Evolutionary conservation across 2,329 filamentous ascomycete species (phyloP), one percentile per base, ranked within the genome.

Genomic region (Diaporthe amygdali): DNA sequence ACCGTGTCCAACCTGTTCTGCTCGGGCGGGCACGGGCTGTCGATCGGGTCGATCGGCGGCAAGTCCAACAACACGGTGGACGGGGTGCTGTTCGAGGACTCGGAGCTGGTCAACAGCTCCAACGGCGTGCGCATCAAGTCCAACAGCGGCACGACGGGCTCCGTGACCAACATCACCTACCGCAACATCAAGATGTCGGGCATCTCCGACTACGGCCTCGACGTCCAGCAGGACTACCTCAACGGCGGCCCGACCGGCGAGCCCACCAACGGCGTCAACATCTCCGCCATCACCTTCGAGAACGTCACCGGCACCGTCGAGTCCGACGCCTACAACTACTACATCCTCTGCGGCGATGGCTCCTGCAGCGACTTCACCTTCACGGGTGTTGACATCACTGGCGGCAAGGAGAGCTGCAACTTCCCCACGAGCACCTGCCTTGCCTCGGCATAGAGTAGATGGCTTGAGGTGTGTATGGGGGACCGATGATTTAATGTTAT

Each of bases 121-220:
- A 90, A 89, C 76, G 88, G 86, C 51, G 84, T 82, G 71, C 79
- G 83, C 74, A 83, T 88, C 80, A 88, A 88, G 83, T 86, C 85
- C 5, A 81, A 86, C 70, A 82, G 76, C 41, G 83, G 79, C 63
- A 82, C 82, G 7, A 87, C 84, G 1, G 85, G 86, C 49, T 77
- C 77, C 20, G 83, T 86, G 59, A 80, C 80, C 37, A 81, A 81
- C 72, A 75, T 87, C 73, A 76, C 74, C 20, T 79, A 79, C 46
- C 76, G 71, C 14, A 72, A 77, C 67, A 78, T 80, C 30, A 74
- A 74, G 61, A 64, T 73, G 55, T 55, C 34, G 68, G 67, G 61
- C 20, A 79, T 77, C 59, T 72, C 66, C 17, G 46, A 67, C 44
- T 81, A 82, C 71, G 82, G 81, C 44, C 79, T 84, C 63, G 77